These are phyloP conservation scores for Mucor racemosus DNA, from an alignment of 371 early-diverging fungal genomes.

Conservation along the genomic window DNA sequence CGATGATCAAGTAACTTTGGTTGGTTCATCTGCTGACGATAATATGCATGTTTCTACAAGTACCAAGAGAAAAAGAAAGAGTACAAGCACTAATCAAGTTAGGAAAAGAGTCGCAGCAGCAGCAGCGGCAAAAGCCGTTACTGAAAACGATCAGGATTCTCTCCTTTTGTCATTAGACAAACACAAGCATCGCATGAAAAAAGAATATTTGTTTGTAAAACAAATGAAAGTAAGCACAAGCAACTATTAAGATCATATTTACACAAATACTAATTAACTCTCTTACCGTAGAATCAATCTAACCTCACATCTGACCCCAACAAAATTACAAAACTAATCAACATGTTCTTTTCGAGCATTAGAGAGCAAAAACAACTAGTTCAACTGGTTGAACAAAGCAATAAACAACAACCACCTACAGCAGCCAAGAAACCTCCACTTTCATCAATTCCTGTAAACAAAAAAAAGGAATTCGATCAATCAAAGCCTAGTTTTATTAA, in stretches of 20 bases:
- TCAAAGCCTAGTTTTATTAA: slow-evolving; percentile 17
- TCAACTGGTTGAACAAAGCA: slow-evolving; percentile 10
- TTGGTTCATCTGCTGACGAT: slow-evolving; percentile 12
- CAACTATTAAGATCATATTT: neutral
- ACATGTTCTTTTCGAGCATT: slow-evolving; percentile 22
- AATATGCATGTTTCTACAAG: neutral
- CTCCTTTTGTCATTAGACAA: slow-evolving; percentile 14
- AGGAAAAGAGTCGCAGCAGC: slow-evolving; percentile 11
- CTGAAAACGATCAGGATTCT: slow-evolving; percentile 1
- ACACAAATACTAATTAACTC: neutral
- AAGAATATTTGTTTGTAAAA: slow-evolving; percentile 22
- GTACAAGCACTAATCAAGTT: neutral
- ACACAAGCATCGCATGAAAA: slow-evolving; percentile 22
- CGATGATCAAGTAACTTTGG: slow-evolving; percentile 17
- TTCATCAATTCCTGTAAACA: neutral
- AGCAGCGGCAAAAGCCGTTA: neutral
- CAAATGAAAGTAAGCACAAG: slow-evolving; percentile 17
- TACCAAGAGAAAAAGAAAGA: slow-evolving; percentile 10
- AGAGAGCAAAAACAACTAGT: slow-evolving; percentile 23
- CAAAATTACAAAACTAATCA: slow-evolving; percentile 3
- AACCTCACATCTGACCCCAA: neutral
- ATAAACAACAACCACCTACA: neutral
- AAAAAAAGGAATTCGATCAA: neutral
- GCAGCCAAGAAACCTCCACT: neutral
- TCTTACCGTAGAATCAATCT: neutral